These are phyloP conservation scores for Conringia planisiliqua DNA, from an alignment of 345 rosid genomes.

Conservation along the genomic window DNA sequence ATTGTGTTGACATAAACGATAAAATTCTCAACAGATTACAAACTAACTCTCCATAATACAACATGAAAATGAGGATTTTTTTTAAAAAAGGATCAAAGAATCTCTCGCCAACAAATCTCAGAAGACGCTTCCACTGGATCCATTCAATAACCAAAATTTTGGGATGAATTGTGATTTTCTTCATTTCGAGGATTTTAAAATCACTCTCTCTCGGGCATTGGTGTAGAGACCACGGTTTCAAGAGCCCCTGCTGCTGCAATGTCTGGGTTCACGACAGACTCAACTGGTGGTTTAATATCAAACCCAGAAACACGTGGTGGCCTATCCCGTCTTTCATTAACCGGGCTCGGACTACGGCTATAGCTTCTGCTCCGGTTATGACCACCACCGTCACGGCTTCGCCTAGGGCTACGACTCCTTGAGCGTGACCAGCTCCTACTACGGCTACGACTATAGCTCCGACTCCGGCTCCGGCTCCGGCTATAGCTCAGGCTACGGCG, in stretches of 20 bases:
- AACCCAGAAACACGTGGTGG: slow-evolving; percentile 30
- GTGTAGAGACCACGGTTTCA: slow-evolving; percentile 3
- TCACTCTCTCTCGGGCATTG: background rate
- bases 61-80: background rate
- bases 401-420: slow-evolving; percentile 45
- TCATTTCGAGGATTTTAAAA: background rate
- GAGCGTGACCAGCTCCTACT: slow-evolving; percentile 49
- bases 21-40: slow-evolving; percentile 10
- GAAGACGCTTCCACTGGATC: background rate
- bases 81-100: background rate
- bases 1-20: background rate
- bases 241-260: background rate
- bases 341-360: slow-evolving; percentile 47
- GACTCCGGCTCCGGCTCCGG: slow-evolving; percentile 41
- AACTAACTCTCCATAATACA: slow-evolving; percentile 21
- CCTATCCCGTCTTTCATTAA: slow-evolving; percentile 50
- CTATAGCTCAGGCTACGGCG: slow-evolving; percentile 40
- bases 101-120: background rate
- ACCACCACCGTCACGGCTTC: slow-evolving; percentile 44
- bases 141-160: slow-evolving; percentile 12
- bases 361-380: slow-evolving; percentile 44
- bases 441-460: slow-evolving; percentile 45
- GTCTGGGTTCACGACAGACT: slow-evolving; percentile 14
- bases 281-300: slow-evolving; percentile 32
- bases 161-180: slow-evolving; percentile 3